Conservation (phyloP, 129 eudicot species). For the Flaveria ramosissima region DNA sequence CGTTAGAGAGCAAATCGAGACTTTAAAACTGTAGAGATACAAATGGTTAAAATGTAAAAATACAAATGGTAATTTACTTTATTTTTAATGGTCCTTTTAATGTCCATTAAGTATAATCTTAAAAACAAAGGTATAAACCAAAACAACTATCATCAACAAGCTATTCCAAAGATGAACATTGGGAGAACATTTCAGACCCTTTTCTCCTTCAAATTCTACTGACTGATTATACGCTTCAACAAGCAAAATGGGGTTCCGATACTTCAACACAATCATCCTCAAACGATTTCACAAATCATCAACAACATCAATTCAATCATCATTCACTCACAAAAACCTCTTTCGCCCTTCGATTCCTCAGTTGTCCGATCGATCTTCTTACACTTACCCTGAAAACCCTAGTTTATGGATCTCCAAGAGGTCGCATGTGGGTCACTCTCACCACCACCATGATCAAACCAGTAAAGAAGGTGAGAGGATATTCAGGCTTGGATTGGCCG, state of each 20-base stretch:
- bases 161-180: constrained; percentile 16
- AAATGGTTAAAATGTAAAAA: too few relatives aligned
- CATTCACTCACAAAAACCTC: constrained; percentile 8
- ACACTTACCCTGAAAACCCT: constrained; percentile 37
- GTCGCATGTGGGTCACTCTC: constrained; percentile 77
- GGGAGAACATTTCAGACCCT: constrained; percentile 1
- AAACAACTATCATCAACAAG: not conserved
- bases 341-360: constrained; percentile 32
- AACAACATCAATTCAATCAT: constrained; percentile 32
- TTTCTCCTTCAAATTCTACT: constrained; percentile 9
- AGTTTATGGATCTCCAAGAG: constrained; percentile 49
- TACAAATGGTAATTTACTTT: too few relatives aligned
- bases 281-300: constrained; percentile 32
- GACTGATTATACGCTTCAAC: not conserved
- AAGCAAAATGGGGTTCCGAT: constrained; percentile 49
- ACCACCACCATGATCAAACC: constrained; percentile 50
- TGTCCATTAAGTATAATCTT: too few relatives aligned
- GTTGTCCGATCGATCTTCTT: constrained; percentile 31
- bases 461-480: constrained; percentile 74
- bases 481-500: constrained; percentile 78
- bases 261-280: constrained; percentile 37
- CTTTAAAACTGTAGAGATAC: too few relatives aligned
- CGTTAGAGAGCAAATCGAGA: too few relatives aligned
- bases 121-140: not conserved
- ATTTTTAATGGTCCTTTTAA: too few relatives aligned